A percentile compares a stretch with the other conserved stretches of the same genome.
phyloP scores from a whole-genome alignment of 257 asterid genomes.

The Cinchona pubescens region DNA sequence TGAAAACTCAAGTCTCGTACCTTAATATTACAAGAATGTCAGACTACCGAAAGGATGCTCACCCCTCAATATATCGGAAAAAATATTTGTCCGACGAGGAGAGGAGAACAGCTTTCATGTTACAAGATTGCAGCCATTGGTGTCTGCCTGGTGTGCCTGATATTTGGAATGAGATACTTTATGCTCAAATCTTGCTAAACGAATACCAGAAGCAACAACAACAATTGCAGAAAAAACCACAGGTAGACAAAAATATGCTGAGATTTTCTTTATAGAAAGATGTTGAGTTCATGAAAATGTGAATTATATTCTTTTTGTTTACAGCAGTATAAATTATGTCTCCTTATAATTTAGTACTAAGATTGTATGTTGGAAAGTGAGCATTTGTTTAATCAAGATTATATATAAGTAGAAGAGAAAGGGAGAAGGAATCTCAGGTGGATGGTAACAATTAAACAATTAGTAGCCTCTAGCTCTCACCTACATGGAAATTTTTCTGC shows the following conservation, averaged over 20 bases:
- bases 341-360: neutral
- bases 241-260: slow-evolving; percentile 18
- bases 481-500: neutral
- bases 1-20: slow-evolving; percentile 44
- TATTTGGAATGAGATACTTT: slow-evolving; percentile 65
- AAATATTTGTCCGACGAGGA: slow-evolving; percentile 42
- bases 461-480: slow-evolving; percentile 13
- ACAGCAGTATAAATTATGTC: no score
- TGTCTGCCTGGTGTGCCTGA: slow-evolving; percentile 88
- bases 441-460: neutral
- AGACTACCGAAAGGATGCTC: slow-evolving; percentile 61
- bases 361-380: neutral
- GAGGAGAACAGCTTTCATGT: slow-evolving; percentile 27
- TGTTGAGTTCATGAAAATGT: slow-evolving; percentile 26
- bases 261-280: slow-evolving; percentile 6
- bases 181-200: slow-evolving; percentile 48
- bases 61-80: slow-evolving; percentile 63
- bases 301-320: slow-evolving; percentile 24
- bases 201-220: slow-evolving; percentile 36
- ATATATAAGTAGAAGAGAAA: neutral
- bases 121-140: slow-evolving; percentile 86
- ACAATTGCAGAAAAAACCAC: slow-evolving; percentile 17
- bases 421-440: no score
- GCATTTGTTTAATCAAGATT: neutral
- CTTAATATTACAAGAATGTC: slow-evolving; percentile 62